Evolutionary conservation across 2,329 filamentous ascomycete genomes (phyloP), one percentile per base, ranked within the genome.

Genomic region (Cercospora sp.): DNA sequence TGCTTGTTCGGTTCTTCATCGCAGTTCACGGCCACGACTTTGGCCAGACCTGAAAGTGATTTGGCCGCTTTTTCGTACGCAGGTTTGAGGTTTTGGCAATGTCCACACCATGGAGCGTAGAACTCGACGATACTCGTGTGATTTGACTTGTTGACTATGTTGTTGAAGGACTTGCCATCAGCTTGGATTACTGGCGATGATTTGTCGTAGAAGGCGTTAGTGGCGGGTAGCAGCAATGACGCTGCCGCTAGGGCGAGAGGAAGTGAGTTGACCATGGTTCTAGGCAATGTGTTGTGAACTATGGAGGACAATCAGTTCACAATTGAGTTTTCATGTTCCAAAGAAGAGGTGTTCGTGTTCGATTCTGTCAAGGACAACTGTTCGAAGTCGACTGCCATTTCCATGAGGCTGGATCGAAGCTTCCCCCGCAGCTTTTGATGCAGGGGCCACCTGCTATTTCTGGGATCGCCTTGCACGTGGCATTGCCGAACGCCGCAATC

Each of bases 51-150:
- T n/a, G 91, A 87, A 67, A 99, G 90, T 75, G 89, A 93, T 76
- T 90, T 91, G 74, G 95, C 95, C 1, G 90, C 94, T 81, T 97
- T 97, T 80, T 98, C 94, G 81, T 95, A 99, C 55, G 92, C 92
- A 3, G 94, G 94, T 82, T 97, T 94, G 76, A 99, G 90, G 81
- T 91, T 97, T 82, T 97, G 87, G 83, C 95, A 99, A 82, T 98
- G 95, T 51, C 94, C 95, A 77, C 95, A 98, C 94, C 94, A 98
- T 26, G 94, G 94, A 8, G 94, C 94, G 77, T 97, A 98, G 86
- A 98, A 98, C 81, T 79, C 79, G 73, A 78, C 72, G 59, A 79
- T 75, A 67, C 67, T 69, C 18, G 93, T 96, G 80, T 98, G 86
- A 78, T 97, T 97, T 30, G 93, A 97, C 77, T 92, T 89, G 58